A percentile compares a stretch with the other conserved stretches of the same genome.
phyloP scores from a whole-genome alignment of 306 rosid species.

The Cucumis melo region DNA sequence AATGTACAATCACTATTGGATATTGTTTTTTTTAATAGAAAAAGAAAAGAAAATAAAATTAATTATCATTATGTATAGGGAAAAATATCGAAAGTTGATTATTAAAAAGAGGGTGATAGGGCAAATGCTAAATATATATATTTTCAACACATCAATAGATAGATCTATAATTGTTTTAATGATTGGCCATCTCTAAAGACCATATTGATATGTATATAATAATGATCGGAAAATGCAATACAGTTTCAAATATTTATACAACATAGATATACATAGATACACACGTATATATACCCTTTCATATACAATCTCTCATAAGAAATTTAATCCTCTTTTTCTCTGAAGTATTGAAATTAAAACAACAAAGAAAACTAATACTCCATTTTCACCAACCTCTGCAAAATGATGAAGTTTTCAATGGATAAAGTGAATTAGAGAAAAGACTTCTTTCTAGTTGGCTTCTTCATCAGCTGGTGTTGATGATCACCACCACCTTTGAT shows the following conservation, averaged over 20 bases:
- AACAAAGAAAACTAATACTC: neutral
- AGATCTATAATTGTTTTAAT: too few species aligned
- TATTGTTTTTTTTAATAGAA: too few species aligned
- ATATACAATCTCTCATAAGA: neutral
- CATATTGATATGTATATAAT: too few species aligned
- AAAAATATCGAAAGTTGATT: too few species aligned
- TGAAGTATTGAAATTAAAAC: neutral
- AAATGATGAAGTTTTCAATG: neutral
- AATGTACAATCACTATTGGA: too few species aligned
- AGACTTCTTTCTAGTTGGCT: conserved; percentile 17
- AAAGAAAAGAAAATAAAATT: too few species aligned
- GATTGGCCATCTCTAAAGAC: too few species aligned
- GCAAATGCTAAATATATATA: too few species aligned
- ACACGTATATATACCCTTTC: neutral
- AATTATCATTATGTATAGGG: too few species aligned
- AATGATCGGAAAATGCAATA: too few species aligned
- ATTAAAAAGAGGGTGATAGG: too few species aligned
- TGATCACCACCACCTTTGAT: conserved; percentile 40
- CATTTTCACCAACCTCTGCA: conserved; percentile 1
- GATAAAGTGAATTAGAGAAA: conserved; percentile 18
- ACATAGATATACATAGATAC: neutral
- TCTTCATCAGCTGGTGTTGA: conserved; percentile 29
- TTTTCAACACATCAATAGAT: too few species aligned
- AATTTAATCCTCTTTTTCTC: neutral
- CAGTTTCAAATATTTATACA: neutral